Evolutionary conservation across 805 yeast genomes (phyloP).

Genomic region (Starmerella floris): DNA sequence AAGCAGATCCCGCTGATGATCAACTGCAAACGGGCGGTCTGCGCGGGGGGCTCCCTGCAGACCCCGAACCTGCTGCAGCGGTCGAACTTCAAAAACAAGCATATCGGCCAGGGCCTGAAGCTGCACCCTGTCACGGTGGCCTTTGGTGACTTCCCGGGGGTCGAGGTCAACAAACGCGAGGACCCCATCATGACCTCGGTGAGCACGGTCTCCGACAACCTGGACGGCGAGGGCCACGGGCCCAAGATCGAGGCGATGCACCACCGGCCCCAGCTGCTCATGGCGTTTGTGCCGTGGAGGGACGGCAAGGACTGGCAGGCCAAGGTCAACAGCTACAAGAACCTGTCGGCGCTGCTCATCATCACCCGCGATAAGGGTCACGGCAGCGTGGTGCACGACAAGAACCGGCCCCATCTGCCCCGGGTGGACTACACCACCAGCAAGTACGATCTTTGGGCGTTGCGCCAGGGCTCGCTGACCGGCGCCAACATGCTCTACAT

Average conservation of each 20-base stretch:
- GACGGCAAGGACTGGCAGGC: slow-evolving; percentile 28
- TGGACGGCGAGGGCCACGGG: slow-evolving; percentile 43
- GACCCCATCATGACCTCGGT: slow-evolving; percentile 40
- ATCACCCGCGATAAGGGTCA: slow-evolving; percentile 36
- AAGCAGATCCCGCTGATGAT: slow-evolving; percentile 21
- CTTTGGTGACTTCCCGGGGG: slow-evolving; percentile 33
- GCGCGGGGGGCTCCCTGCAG: slow-evolving; percentile 36
- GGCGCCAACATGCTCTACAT: slow-evolving; percentile 37
- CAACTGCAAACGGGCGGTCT: slow-evolving; percentile 35
- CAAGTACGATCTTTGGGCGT: slow-evolving; percentile 33
- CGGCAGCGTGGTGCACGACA: slow-evolving; percentile 27
- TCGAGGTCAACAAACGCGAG: slow-evolving; percentile 30
- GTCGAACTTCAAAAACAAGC: slow-evolving; percentile 38
- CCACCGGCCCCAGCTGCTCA: slow-evolving; percentile 34
- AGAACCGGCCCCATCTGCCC: slow-evolving; percentile 26
- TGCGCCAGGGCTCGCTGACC: slow-evolving; percentile 30
- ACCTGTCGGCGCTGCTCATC: slow-evolving; percentile 32
- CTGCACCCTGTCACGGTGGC: slow-evolving; percentile 37
- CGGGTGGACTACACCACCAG: slow-evolving; percentile 32
- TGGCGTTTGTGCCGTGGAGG: slow-evolving; percentile 35
- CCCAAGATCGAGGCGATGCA: slow-evolving; percentile 39
- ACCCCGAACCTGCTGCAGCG: slow-evolving; percentile 38
- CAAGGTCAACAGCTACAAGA: slow-evolving; percentile 30
- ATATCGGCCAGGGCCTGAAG: slow-evolving; percentile 40
- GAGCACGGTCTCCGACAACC: slow-evolving; percentile 34